These are phyloP conservation scores for Botrytis medusae DNA, from an alignment of 2,329 filamentous ascomycete genomes.

Conservation along the genomic window DNA sequence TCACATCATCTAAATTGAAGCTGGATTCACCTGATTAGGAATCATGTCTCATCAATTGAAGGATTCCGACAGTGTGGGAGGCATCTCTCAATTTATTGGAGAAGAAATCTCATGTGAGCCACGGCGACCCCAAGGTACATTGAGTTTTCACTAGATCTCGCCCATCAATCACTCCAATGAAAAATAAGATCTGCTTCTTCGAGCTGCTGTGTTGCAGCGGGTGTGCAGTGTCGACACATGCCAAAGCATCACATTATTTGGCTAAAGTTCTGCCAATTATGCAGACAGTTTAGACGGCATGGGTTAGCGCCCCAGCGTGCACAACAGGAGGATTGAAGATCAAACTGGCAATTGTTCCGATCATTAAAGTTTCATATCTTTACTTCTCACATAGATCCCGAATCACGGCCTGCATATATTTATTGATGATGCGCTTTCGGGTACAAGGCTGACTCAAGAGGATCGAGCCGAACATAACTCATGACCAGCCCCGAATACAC, in stretches of 20 bases:
- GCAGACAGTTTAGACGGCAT: background rate
- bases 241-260: constrained; percentile 11
- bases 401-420: background rate
- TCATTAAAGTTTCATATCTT: background rate
- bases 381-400: background rate
- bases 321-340: background rate
- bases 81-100: background rate
- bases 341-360: background rate
- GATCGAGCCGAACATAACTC: background rate
- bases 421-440: background rate
- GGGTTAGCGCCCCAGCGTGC: background rate
- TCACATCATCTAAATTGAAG: background rate
- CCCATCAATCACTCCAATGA: background rate
- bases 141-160: background rate
- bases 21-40: background rate
- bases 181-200: background rate
- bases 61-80: background rate
- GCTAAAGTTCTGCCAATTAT: constrained; percentile 10
- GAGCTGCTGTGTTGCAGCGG: background rate
- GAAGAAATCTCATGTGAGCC: background rate
- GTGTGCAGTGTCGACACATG: constrained; percentile 8
- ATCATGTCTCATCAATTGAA: background rate
- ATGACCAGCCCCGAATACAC: background rate
- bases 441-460: background rate
- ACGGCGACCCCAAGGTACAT: background rate